These are phyloP conservation scores for Hemileccinum impolitum DNA, from an alignment of 768 basidiomycete species.

Conservation along the genomic window DNA sequence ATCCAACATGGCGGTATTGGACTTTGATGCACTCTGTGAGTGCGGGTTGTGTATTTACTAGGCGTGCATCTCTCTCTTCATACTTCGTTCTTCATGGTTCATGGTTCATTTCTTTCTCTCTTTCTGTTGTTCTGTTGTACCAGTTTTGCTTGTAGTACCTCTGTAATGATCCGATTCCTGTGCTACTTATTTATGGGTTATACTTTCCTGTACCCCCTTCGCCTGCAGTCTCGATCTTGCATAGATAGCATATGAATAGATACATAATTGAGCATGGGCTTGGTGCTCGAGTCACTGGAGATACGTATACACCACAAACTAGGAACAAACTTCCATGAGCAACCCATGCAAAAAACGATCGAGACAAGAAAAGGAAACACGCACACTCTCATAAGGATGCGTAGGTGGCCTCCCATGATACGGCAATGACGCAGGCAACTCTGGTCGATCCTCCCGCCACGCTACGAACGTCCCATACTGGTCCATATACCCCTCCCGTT, in stretches of 20 bases:
- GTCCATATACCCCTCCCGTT: slow-evolving; percentile 54
- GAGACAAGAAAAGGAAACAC: slow-evolving; percentile 14
- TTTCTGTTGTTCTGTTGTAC: slow-evolving; percentile 13
- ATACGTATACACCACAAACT: slow-evolving; percentile 44
- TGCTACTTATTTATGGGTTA: slow-evolving; percentile 23
- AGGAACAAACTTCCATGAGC: not conserved
- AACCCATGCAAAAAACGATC: not conserved
- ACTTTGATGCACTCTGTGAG: slow-evolving; percentile 10
- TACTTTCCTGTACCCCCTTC: slow-evolving; percentile 9
- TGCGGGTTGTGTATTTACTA: not conserved
- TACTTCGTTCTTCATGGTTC: slow-evolving; percentile 6
- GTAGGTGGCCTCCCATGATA: slow-evolving; percentile 48
- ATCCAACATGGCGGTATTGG: slow-evolving; percentile 64
- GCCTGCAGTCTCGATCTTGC: not conserved
- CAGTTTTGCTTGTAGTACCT: slow-evolving; percentile 3
- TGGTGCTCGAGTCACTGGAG: slow-evolving; percentile 11
- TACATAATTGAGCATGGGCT: slow-evolving; percentile 2
- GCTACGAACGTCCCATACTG: slow-evolving; percentile 42
- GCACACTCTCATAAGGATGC: slow-evolving; percentile 54
- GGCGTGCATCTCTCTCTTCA: not conserved
- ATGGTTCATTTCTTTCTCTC: not conserved
- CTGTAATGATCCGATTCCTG: not conserved
- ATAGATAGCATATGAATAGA: slow-evolving; percentile 20
- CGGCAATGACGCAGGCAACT: slow-evolving; percentile 63
- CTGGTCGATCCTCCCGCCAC: slow-evolving; percentile 46